Percentiles rank a stretch among this genome's conserved stretches.
These are phyloP conservation scores for Colletotrichum tanaceti DNA, from an alignment of 2,329 filamentous ascomycete species.

Conservation along the genomic window DNA sequence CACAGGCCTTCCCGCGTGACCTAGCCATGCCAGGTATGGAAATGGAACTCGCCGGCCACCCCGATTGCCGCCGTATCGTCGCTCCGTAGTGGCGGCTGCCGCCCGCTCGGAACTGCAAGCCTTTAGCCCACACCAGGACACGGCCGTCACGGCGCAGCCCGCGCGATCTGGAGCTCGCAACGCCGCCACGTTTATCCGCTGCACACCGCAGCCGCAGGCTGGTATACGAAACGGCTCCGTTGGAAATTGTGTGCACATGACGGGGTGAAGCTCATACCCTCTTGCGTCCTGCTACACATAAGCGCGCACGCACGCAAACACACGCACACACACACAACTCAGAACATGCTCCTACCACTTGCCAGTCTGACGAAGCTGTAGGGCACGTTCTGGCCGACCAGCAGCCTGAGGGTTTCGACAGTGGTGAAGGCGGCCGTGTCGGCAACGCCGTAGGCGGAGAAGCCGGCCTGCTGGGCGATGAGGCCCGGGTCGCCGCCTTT, in stretches of 20 bases:
- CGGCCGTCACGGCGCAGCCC: conserved; percentile 9
- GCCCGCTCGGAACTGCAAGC: background rate
- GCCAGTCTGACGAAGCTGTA: conserved; percentile 88
- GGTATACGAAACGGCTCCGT: background rate
- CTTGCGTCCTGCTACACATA: background rate
- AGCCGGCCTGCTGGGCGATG: conserved; percentile 79
- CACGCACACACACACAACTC: conserved; percentile 38
- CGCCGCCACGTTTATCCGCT: conserved; percentile 3
- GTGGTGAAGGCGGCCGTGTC: conserved; percentile 88
- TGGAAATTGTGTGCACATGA: background rate
- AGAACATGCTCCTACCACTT: conserved; percentile 63
- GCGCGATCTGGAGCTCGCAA: conserved; percentile 2
- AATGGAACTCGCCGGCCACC: conserved; percentile 9
- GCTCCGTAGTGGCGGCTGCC: background rate
- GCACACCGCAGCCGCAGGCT: background rate
- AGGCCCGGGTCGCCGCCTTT: conserved; percentile 75
- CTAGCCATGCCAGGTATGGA: conserved; percentile 3
- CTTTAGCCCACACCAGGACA: background rate
- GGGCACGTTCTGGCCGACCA: conserved; percentile 88
- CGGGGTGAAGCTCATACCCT: background rate
- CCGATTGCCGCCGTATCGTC: conserved; percentile 1
- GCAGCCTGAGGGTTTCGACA: conserved; percentile 80
- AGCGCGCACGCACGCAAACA: too few relatives aligned
- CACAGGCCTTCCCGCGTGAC: conserved; percentile 9
- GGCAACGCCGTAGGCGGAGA: conserved; percentile 81